Percentiles rank a stretch among this genome's conserved stretches.
Evolutionary conservation across 768 basidiomycete genomes (phyloP).

Genomic region (Mrakia gelida): DNA sequence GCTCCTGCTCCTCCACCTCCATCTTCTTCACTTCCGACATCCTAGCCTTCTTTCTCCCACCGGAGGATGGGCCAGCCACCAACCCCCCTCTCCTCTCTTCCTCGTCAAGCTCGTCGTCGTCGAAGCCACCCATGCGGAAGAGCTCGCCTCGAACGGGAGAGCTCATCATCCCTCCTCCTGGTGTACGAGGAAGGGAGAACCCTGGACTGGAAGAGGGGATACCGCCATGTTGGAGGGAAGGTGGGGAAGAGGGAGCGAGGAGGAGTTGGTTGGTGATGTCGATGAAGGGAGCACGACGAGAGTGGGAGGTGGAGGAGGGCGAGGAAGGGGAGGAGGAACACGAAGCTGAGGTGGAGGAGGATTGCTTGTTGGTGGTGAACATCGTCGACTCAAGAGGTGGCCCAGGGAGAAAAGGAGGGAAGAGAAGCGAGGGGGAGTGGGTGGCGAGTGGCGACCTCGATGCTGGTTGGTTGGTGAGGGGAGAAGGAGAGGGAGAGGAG

Average conservation of each 20-base stretch:
- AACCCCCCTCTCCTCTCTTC: not conserved
- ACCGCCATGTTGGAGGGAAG: not conserved
- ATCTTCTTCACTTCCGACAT: too few species aligned
- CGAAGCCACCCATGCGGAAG: not conserved
- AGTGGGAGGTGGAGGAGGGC: not conserved
- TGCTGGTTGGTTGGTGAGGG: not conserved
- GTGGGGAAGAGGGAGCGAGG: not conserved
- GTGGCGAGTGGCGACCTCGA: not conserved
- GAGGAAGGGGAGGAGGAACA: not conserved
- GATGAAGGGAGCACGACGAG: not conserved
- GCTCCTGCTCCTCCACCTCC: not conserved
- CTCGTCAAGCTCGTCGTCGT: constrained; percentile 9
- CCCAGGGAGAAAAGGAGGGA: not conserved
- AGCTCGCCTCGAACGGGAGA: not conserved
- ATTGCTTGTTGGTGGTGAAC: constrained; percentile 5
- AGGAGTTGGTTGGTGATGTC: constrained; percentile 13
- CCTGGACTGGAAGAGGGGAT: not conserved
- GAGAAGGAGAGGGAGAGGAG: not conserved
- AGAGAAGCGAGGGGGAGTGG: not conserved
- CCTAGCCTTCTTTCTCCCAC: not conserved
- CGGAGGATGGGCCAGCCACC: not conserved
- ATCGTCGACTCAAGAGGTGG: not conserved
- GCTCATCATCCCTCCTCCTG: not conserved
- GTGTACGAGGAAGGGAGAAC: not conserved
- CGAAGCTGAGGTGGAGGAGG: not conserved